Conservation (phyloP, 2,329 filamentous ascomycete species). For the Colletotrichum phormii region DNA sequence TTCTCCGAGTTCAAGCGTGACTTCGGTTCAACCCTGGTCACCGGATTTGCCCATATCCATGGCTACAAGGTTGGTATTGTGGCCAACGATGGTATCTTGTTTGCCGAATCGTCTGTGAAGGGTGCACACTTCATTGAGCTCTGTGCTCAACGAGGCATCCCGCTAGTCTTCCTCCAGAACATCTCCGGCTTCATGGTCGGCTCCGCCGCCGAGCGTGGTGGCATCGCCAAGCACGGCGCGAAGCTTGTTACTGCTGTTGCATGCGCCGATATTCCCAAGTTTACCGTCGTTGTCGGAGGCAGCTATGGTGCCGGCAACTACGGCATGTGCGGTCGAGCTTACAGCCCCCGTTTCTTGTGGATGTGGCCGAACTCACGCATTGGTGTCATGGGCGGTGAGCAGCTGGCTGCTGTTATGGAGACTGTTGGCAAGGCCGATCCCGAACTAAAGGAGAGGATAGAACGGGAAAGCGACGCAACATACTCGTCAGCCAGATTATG, state of each 20-base stretch:
- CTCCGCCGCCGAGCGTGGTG: constrained; percentile 88
- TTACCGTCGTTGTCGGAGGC: constrained; percentile 94
- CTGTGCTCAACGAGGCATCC: constrained; percentile 89
- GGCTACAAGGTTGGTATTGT: constrained; percentile 92
- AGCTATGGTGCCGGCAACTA: constrained; percentile 97
- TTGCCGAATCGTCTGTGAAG: constrained; percentile 89
- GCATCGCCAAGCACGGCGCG: constrained; percentile 97
- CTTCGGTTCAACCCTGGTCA: constrained; percentile 90
- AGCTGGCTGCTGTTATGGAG: constrained; percentile 93
- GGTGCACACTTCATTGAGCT: constrained; percentile 98
- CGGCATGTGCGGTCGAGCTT: constrained; percentile 97
- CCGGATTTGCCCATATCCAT: constrained; percentile 90
- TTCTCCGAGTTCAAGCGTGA: constrained; percentile 96
- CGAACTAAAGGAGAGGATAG: constrained; percentile 84
- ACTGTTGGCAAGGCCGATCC: constrained; percentile 88
- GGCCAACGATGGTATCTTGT: constrained; percentile 95
- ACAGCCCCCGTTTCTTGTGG: constrained; percentile 90
- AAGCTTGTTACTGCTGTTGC: constrained; percentile 97
- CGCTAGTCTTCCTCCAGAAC: constrained; percentile 94
- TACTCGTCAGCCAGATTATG: constrained; percentile 92
- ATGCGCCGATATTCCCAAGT: constrained; percentile 94
- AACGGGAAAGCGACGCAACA: constrained; percentile 87
- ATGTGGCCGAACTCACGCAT: constrained; percentile 99
- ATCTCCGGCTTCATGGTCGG: constrained; percentile 99
- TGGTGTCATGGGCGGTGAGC: constrained; percentile 95